Conservation (phyloP, 1,139 yeast genomes). For the Pneumocystis oryctolagi region DNA sequence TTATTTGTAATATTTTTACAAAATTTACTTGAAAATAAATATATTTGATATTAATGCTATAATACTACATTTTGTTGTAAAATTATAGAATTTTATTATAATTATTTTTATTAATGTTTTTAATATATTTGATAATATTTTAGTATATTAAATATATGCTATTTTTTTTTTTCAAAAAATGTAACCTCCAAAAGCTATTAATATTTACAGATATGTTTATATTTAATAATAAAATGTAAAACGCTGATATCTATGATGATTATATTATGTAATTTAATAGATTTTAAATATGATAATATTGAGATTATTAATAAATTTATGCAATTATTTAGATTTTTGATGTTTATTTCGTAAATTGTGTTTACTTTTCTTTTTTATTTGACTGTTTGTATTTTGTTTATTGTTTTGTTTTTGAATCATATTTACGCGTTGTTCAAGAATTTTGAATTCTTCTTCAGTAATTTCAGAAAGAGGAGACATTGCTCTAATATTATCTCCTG, state of each 20-base stretch:
- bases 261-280: neutral
- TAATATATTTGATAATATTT: neutral
- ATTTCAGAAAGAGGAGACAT: conserved; percentile 2
- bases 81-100: neutral
- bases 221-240: neutral
- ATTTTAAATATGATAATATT: neutral
- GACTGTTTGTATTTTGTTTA: neutral
- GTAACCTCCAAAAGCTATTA: neutral
- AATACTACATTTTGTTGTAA: too few relatives aligned
- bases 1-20: too few relatives aligned
- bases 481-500: neutral
- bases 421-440: neutral
- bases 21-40: too few relatives aligned
- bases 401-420: neutral
- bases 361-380: neutral
- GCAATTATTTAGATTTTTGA: neutral
- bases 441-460: neutral
- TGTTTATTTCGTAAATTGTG: neutral
- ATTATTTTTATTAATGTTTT: neutral
- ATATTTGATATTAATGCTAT: too few relatives aligned
- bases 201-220: neutral
- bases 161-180: neutral
- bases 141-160: neutral
- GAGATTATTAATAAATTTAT: neutral
- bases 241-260: neutral